A percentile compares a stretch with the other conserved stretches of the same genome.
Evolutionary conservation across 2,329 filamentous ascomycete genomes (phyloP).

Genomic region (Ilyonectria destructans): DNA sequence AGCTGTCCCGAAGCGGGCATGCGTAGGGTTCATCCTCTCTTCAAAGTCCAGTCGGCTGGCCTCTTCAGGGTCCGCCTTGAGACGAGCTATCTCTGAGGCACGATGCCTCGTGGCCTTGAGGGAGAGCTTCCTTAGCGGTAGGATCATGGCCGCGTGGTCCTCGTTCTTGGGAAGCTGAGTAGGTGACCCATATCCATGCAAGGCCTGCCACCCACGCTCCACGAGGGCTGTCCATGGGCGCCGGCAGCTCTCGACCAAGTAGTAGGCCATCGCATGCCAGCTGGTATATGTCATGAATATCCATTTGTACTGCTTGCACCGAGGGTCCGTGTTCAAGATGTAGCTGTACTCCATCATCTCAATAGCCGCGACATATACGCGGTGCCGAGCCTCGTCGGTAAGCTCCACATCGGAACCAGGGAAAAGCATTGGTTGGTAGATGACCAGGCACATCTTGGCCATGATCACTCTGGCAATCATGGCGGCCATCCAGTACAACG

Average conservation of each 20-base stretch:
- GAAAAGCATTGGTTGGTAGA: constrained; percentile 82
- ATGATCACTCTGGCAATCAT: constrained; percentile 81
- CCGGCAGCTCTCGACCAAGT: constrained; percentile 63
- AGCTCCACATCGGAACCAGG: constrained; percentile 70
- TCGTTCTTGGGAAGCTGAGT: constrained; percentile 62
- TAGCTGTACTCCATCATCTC: constrained; percentile 82
- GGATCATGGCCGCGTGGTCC: constrained; percentile 66
- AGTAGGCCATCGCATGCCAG: constrained; percentile 68
- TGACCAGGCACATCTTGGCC: constrained; percentile 83
- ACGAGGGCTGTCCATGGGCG: constrained; percentile 66
- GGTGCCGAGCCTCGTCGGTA: constrained; percentile 76
- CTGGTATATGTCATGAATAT: constrained; percentile 67
- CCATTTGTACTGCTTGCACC: constrained; percentile 65
- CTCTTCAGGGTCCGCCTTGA: constrained; percentile 65
- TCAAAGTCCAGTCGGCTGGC: constrained; percentile 66
- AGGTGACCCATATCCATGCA: constrained; percentile 58
- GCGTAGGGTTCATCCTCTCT: constrained; percentile 62
- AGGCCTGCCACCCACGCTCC: constrained; percentile 66
- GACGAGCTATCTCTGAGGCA: constrained; percentile 65
- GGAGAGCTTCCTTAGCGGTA: constrained; percentile 70
- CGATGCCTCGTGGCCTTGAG: constrained; percentile 68
- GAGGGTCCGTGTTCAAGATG: constrained; percentile 74
- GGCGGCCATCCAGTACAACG: constrained; percentile 78
- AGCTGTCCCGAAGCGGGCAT: constrained; percentile 64
- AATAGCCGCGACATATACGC: constrained; percentile 80